These are phyloP conservation scores for Botrytis pseudocinerea DNA, from an alignment of 2,329 filamentous ascomycete species.

Conservation along the genomic window DNA sequence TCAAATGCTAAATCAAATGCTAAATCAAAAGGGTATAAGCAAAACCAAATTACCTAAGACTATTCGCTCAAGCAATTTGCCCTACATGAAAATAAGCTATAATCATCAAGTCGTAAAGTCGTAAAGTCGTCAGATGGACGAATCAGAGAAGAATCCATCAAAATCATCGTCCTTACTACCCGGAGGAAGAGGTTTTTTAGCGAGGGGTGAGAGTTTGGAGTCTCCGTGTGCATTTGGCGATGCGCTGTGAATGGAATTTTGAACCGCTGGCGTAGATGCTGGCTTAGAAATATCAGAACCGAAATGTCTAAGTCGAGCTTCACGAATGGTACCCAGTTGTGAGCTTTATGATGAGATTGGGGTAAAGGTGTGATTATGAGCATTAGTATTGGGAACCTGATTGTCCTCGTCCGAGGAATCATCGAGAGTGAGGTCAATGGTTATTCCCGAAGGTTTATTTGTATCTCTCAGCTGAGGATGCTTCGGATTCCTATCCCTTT, in stretches of 20 bases:
- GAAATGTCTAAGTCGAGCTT: background rate
- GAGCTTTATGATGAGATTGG: background rate
- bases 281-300: background rate
- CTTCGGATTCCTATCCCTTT: background rate
- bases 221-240: background rate
- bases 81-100: background rate
- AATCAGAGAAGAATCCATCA: constrained; percentile 13
- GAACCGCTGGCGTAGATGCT: background rate
- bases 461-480: background rate
- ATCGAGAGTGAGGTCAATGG: background rate
- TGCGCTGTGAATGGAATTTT: background rate
- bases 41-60: background rate
- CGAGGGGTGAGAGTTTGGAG: background rate
- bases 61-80: background rate
- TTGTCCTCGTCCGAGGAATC: background rate
- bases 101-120: background rate
- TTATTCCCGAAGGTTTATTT: background rate
- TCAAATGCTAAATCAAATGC: background rate
- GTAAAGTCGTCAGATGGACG: background rate
- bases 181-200: background rate
- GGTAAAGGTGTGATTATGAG: background rate
- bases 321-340: background rate
- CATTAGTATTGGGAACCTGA: background rate
- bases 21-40: background rate
- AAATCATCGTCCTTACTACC: background rate